These are phyloP conservation scores for Pleurotus citrinopileatus DNA, from an alignment of 768 basidiomycete species.

Conservation along the genomic window DNA sequence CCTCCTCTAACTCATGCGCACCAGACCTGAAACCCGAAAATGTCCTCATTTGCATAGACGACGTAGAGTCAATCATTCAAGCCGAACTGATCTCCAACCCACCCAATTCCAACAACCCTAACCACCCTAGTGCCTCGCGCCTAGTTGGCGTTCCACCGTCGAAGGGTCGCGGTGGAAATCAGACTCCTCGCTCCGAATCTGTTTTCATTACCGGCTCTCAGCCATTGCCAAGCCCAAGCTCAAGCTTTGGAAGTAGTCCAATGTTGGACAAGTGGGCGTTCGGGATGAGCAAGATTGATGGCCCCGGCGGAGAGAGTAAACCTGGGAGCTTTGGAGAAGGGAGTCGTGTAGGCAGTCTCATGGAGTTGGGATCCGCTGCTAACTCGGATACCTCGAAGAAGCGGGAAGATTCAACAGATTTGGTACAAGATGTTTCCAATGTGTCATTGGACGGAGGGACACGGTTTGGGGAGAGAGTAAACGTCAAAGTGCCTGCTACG, in stretches of 20 bases:
- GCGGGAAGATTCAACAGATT: slow-evolving; percentile 26
- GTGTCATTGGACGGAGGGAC: slow-evolving; percentile 34
- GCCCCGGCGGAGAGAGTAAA: slow-evolving; percentile 31
- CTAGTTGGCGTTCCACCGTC: slow-evolving; percentile 92
- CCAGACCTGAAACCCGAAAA: slow-evolving; percentile 99
- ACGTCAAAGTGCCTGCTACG: slow-evolving; percentile 11
- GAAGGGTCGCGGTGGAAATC: slow-evolving; percentile 93
- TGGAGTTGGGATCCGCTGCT: slow-evolving; percentile 22
- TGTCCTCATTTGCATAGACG: slow-evolving; percentile 94
- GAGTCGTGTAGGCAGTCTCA: slow-evolving; percentile 1
- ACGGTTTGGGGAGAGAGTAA: slow-evolving; percentile 24
- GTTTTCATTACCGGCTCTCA: slow-evolving; percentile 89
- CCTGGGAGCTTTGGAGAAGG: slow-evolving; percentile 12
- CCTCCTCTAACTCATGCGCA: slow-evolving; percentile 13
- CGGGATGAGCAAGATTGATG: slow-evolving; percentile 88
- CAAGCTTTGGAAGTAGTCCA: slow-evolving; percentile 66
- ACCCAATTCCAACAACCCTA: slow-evolving; percentile 41
- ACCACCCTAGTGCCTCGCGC: slow-evolving; percentile 39
- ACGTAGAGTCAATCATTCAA: slow-evolving; percentile 91
- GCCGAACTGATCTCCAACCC: slow-evolving; percentile 62
- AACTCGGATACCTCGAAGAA: slow-evolving; percentile 14
- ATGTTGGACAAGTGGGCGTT: slow-evolving; percentile 85
- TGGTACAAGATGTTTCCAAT: slow-evolving; percentile 36
- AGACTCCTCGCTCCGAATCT: slow-evolving; percentile 82
- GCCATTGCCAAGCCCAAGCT: slow-evolving; percentile 85